phyloP scores from a whole-genome alignment of 139 green algal species.

The Micractinium sp. region DNA sequence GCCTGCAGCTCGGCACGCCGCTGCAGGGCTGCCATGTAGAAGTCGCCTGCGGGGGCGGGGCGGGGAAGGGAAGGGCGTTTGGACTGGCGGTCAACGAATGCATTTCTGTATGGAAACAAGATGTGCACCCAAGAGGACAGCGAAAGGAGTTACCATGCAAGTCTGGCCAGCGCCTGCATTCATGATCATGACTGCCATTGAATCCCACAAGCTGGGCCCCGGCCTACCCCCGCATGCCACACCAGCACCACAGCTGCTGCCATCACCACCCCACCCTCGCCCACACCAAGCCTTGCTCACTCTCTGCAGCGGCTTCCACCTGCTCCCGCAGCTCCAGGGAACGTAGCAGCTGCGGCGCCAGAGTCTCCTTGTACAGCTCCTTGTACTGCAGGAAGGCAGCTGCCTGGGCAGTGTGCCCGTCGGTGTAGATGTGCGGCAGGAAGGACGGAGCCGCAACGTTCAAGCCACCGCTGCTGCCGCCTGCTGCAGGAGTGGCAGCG shows the following conservation, averaged over 20 bases:
- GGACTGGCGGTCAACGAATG: neutral
- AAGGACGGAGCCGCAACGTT: neutral
- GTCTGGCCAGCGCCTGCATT: neutral
- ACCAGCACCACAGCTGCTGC: neutral
- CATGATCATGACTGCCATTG: neutral
- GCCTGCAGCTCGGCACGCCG: neutral
- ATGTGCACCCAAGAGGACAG: neutral
- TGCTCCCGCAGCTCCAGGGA: neutral
- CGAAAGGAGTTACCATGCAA: neutral
- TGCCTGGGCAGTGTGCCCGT: neutral
- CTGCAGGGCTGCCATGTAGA: neutral
- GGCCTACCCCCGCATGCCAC: no score
- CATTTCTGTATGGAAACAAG: neutral
- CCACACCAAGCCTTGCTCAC: neutral
- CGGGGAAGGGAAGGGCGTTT: no score
- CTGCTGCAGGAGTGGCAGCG: neutral
- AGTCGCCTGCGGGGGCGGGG: neutral
- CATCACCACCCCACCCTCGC: neutral
- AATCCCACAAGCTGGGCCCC: no score
- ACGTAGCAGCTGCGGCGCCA: neutral
- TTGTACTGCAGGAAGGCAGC: neutral
- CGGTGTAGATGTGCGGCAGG: conserved; percentile 6
- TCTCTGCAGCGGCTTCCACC: neutral
- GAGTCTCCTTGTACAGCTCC: neutral
- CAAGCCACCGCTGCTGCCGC: neutral